Evolutionary conservation across 176 grass and related monocot species (phyloP).

Genomic region (Alopecurus myosuroides): DNA sequence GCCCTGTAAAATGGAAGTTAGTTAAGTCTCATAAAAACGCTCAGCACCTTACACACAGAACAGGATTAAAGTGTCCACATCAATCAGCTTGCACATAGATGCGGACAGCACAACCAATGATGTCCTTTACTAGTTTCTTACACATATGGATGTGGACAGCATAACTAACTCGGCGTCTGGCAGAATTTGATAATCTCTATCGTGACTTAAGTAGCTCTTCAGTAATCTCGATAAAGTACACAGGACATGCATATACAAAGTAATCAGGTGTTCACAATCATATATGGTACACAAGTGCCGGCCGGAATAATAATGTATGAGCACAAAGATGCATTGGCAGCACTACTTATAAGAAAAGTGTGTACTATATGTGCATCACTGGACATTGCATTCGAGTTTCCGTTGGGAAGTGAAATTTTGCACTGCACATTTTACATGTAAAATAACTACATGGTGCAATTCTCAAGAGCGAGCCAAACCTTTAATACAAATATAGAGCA

Average conservation of each 20-base stretch:
- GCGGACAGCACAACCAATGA: neutral
- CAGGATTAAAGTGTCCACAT: neutral
- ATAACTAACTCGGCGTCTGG: neutral
- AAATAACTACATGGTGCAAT: neutral
- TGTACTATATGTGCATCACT: neutral
- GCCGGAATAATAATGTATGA: neutral
- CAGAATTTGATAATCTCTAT: neutral
- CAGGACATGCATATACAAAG: constrained; percentile 1
- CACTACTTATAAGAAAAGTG: neutral
- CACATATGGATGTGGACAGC: neutral
- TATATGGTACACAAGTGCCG: neutral
- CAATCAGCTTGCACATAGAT: neutral
- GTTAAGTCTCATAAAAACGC: neutral
- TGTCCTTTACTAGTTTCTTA: neutral
- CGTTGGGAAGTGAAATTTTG: neutral
- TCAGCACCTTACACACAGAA: neutral
- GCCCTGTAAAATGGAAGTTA: constrained; percentile 48
- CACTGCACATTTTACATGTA: neutral
- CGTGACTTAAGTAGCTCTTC: neutral
- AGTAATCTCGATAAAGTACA: neutral
- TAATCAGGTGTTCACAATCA: neutral
- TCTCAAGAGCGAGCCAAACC: neutral
- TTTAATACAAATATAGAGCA: neutral
- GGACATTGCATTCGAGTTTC: neutral
- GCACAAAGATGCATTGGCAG: neutral